Base-by-base conservation (phyloP, 441 rosid genomes). In the Euphorbia corollata region DNA sequence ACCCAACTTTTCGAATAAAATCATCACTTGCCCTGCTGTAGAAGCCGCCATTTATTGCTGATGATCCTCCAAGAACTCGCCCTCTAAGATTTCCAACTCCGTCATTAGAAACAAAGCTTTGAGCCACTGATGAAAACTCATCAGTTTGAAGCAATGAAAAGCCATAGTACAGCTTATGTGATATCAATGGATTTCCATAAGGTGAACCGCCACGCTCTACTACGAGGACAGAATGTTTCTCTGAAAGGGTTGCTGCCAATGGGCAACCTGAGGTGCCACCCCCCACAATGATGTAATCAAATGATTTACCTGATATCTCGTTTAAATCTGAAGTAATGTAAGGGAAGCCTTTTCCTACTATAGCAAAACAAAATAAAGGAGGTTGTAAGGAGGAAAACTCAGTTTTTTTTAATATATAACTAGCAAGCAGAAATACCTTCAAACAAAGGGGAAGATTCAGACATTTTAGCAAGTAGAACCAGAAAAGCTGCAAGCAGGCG, bases 261-360 rank as follows among this genome's bases (percentile, higher is more conserved):
- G 92, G 85, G 56, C 94, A 85, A 39, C 92, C 91, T 0, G 92
- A 75, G 8, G 91, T 86, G 59, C 94, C 92, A 15, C 92, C 90
- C 18, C 90, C 95, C 2, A 82, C 83, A 22, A 89, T 15, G 39
- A 88, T 86, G 86, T 83, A 83, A 74, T 86, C 88, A 45, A 86
- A 89, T 57, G 86, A 85, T 82, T 77, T 81, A 54, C 96, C 87
- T 0, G 88, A 78, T 15, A 87, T 60, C 71, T 89, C 84, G 48
- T 74, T 65, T 0, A 80, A 81, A 68, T 88, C 86, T 13, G 87
- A 80, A 54, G 95, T 86, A 81, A 84, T 78, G 71, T 73, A 78
- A 55, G 90, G 90, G 47, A 79, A 73, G 64, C 64, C 69, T 55
- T 38, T 71, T 50, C 86, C 86, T 85, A 53, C 71, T 56, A 59